A percentile compares a stretch with the other conserved stretches of the same genome.
phyloP scores from a whole-genome alignment of 768 basidiomycete genomes.

The Rhizopogon roseolus region DNA sequence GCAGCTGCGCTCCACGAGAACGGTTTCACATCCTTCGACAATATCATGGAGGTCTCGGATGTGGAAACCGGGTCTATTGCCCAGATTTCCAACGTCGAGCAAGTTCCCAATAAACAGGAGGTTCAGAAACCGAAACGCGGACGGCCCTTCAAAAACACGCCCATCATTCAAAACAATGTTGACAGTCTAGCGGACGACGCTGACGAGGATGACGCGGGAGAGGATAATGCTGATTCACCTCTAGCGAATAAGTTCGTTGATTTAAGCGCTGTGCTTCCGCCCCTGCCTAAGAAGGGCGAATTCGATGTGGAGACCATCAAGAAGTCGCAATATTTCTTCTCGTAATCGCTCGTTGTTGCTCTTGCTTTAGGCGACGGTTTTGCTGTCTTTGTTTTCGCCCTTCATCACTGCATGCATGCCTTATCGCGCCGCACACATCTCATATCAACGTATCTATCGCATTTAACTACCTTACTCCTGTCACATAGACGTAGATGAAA shows the following conservation, averaged over 20 bases:
- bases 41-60: slow-evolving; percentile 36
- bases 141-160: not conserved
- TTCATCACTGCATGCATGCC: not conserved
- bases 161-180: slow-evolving; percentile 6
- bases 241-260: slow-evolving; percentile 61
- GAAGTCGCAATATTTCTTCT: slow-evolving; percentile 90
- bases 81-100: not conserved
- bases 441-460: not conserved
- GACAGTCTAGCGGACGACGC: slow-evolving; percentile 17
- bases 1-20: slow-evolving; percentile 21
- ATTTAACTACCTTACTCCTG: not conserved
- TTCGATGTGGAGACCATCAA: slow-evolving; percentile 85
- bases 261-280: slow-evolving; percentile 72
- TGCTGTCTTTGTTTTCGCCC: not conserved
- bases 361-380: not conserved
- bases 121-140: slow-evolving; percentile 17
- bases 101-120: not conserved
- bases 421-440: not conserved
- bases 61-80: slow-evolving; percentile 27
- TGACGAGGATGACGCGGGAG: slow-evolving; percentile 13
- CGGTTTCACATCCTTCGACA: slow-evolving; percentile 20
- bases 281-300: slow-evolving; percentile 76
- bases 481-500: not conserved
- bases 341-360: slow-evolving; percentile 37
- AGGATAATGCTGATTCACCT: slow-evolving; percentile 18